Conservation (phyloP, 768 basidiomycete species). For the Chalciporus piperatus region DNA sequence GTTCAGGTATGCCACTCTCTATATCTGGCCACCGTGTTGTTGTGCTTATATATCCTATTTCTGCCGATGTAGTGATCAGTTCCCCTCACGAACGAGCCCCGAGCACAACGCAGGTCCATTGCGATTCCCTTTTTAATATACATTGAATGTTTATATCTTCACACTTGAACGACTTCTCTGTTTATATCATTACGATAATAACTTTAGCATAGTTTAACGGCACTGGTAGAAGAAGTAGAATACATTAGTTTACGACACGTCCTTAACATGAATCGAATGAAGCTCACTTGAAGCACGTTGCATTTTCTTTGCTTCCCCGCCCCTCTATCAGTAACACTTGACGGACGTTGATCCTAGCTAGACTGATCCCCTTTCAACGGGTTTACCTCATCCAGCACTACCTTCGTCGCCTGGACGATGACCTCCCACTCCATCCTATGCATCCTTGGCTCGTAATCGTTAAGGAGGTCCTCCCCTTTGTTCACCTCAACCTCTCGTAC, state of each 20-base stretch:
- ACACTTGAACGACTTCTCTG: background rate
- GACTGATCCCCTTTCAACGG: slow-evolving; percentile 10
- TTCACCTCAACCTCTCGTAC: slow-evolving; percentile 74
- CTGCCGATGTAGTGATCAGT: slow-evolving; percentile 13
- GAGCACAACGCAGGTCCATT: slow-evolving; percentile 15
- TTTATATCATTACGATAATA: slow-evolving; percentile 4
- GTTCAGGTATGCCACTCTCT: slow-evolving; percentile 13
- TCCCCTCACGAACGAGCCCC: slow-evolving; percentile 13
- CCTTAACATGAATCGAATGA: background rate
- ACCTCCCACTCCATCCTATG: slow-evolving; percentile 86
- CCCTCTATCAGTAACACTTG: background rate
- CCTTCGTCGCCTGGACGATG: slow-evolving; percentile 82
- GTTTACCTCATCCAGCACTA: slow-evolving; percentile 56
- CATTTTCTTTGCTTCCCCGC: background rate
- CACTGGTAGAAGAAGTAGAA: slow-evolving; percentile 8
- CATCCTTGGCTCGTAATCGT: slow-evolving; percentile 64
- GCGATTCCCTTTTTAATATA: slow-evolving; percentile 29
- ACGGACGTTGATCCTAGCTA: background rate
- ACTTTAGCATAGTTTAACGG: slow-evolving; percentile 17
- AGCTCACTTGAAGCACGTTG: slow-evolving; percentile 5
- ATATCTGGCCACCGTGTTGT: background rate
- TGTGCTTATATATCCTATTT: background rate
- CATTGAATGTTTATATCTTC: slow-evolving; percentile 3
- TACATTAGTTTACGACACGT: slow-evolving; percentile 17
- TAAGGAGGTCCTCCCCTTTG: slow-evolving; percentile 69